Conservation (phyloP, 768 basidiomycete species). For the Mycena amicta region DNA sequence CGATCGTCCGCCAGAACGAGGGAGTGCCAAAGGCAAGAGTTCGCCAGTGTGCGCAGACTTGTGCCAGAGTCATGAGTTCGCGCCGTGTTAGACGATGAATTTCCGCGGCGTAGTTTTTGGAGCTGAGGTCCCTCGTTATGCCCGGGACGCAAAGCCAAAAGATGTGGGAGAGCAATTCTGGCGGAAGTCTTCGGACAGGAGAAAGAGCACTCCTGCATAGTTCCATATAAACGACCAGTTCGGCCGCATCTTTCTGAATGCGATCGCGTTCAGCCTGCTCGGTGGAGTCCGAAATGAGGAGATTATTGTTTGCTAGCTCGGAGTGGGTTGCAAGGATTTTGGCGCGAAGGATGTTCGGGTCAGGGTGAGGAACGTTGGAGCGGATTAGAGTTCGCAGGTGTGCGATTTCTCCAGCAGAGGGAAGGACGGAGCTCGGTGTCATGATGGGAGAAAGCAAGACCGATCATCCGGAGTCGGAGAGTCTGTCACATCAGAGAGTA, state of each 20-base stretch:
- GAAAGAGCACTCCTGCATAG: slow-evolving; percentile 10
- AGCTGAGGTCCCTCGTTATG: neutral
- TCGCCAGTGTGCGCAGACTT: slow-evolving; percentile 12
- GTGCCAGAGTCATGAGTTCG: slow-evolving; percentile 5
- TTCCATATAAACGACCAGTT: neutral
- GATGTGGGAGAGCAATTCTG: slow-evolving; percentile 9
- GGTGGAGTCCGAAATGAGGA: neutral
- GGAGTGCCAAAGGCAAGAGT: slow-evolving; percentile 6
- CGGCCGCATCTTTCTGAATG: neutral
- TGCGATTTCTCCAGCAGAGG: neutral
- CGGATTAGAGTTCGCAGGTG: neutral
- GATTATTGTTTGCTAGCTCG: neutral
- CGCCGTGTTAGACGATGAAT: slow-evolving; percentile 6
- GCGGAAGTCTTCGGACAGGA: slow-evolving; percentile 12
- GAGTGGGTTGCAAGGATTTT: neutral
- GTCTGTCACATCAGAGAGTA: too few relatives aligned
- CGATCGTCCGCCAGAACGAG: slow-evolving; percentile 10
- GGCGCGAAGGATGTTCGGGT: neutral
- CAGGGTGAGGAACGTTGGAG: neutral
- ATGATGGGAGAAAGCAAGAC: neutral
- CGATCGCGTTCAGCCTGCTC: neutral
- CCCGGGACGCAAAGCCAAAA: slow-evolving; percentile 1
- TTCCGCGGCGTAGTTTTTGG: slow-evolving; percentile 8
- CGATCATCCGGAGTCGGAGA: too few relatives aligned
- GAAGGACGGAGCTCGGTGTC: neutral